Percentiles rank a stretch among this genome's conserved stretches.
Conservation (phyloP, 306 rosid species). For the Rosa chinensis region DNA sequence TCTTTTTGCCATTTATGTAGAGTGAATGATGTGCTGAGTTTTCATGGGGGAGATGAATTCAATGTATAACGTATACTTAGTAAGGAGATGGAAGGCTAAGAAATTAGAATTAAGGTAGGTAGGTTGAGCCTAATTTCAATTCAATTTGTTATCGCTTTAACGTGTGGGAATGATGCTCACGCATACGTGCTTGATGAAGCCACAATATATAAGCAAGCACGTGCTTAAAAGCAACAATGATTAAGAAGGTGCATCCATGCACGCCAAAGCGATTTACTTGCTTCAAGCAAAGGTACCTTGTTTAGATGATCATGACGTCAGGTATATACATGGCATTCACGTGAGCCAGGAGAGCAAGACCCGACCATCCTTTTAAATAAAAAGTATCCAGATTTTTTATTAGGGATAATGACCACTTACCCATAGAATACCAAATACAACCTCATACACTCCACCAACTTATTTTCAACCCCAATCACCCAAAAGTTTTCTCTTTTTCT, state of each 20-base stretch:
- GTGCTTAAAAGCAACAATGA: neutral
- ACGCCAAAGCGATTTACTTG: neutral
- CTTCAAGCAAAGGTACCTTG: neutral
- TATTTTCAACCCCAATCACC: too few relatives aligned
- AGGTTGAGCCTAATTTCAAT: neutral
- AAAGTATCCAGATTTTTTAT: too few relatives aligned
- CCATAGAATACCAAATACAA: too few relatives aligned
- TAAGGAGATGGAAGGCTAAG: neutral
- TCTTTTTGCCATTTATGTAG: slow-evolving; percentile 28
- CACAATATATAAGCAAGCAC: too few relatives aligned
- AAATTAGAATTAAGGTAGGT: neutral
- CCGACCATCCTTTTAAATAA: too few relatives aligned
- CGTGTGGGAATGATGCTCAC: neutral
- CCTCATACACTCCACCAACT: too few relatives aligned
- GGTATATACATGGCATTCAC: neutral
- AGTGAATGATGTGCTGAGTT: neutral
- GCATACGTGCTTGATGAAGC: neutral
- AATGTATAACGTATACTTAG: neutral
- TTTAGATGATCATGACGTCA: neutral
- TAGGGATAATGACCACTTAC: too few relatives aligned
- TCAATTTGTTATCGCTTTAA: neutral
- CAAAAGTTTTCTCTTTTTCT: too few relatives aligned
- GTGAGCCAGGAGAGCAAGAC: too few relatives aligned
- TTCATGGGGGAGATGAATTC: neutral
- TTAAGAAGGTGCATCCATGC: neutral